These are phyloP conservation scores for Salvia rosmarinus DNA, from an alignment of 257 asterid species.

Conservation along the genomic window DNA sequence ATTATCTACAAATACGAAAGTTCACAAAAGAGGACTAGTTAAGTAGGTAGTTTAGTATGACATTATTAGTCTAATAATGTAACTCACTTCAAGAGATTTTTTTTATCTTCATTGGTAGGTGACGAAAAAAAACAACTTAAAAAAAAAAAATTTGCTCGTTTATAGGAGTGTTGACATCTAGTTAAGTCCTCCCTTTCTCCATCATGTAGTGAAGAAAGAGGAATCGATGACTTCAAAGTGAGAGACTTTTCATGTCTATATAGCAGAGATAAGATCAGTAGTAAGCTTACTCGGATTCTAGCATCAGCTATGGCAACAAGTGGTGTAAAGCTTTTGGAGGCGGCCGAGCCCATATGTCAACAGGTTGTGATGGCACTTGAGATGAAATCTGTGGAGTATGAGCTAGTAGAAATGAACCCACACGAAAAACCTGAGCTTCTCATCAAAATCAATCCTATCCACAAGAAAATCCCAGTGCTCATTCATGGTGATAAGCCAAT, in stretches of 20 bases:
- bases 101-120: neutral
- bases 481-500: slow-evolving; percentile 41
- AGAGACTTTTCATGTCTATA: neutral
- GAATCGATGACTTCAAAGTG: neutral
- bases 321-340: slow-evolving; percentile 46
- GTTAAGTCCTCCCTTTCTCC: neutral
- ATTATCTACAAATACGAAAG: no score
- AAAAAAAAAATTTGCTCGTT: neutral
- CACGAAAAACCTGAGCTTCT: no score
- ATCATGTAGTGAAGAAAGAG: neutral
- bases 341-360: slow-evolving; percentile 46
- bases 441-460: slow-evolving; percentile 50
- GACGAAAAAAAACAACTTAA: neutral
- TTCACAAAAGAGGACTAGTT: neutral
- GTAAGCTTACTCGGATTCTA: neutral
- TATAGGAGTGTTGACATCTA: neutral
- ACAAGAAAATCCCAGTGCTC: slow-evolving; percentile 62
- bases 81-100: neutral
- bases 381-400: no score
- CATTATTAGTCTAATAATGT: neutral
- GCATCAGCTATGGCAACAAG: slow-evolving; percentile 42
- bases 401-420: no score
- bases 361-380: no score
- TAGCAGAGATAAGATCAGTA: neutral
- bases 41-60: neutral